Conservation (phyloP, 345 rosid species). For the Dovyalis caffra region DNA sequence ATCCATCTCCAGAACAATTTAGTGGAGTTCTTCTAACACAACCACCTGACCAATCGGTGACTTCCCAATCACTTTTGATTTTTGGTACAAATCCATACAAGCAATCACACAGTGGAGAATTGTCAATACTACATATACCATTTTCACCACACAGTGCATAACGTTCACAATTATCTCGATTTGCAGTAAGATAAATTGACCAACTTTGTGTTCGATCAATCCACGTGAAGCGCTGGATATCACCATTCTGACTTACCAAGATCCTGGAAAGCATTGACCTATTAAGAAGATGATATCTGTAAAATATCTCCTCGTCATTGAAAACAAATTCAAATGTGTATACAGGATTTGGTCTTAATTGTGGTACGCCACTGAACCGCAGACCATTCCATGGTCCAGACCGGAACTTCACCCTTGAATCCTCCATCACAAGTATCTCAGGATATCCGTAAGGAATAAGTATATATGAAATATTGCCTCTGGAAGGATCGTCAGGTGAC, state of each 20-base stretch:
- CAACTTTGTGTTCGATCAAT: background rate
- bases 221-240: background rate
- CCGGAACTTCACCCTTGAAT: constrained; percentile 13
- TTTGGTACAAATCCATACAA: too few species aligned
- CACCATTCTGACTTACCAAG: background rate
- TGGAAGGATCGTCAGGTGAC: constrained; percentile 33
- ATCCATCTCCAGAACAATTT: constrained; percentile 2
- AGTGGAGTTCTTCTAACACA: background rate
- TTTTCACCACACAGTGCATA: background rate
- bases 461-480: constrained; percentile 21
- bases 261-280: background rate
- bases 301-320: background rate
- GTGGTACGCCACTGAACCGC: constrained; percentile 18
- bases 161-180: background rate
- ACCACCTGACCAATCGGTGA: background rate
- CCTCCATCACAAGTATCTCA: constrained; percentile 17
- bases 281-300: background rate
- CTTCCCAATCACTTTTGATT: background rate
- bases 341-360: background rate
- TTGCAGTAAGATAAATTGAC: background rate
- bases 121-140: background rate
- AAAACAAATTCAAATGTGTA: constrained; percentile 1
- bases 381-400: constrained; percentile 40
- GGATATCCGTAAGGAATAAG: constrained; percentile 29
- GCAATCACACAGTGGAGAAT: background rate